These are phyloP conservation scores for Fraxinus angustifolia DNA, from an alignment of 305 asterid genomes.

Conservation along the genomic window DNA sequence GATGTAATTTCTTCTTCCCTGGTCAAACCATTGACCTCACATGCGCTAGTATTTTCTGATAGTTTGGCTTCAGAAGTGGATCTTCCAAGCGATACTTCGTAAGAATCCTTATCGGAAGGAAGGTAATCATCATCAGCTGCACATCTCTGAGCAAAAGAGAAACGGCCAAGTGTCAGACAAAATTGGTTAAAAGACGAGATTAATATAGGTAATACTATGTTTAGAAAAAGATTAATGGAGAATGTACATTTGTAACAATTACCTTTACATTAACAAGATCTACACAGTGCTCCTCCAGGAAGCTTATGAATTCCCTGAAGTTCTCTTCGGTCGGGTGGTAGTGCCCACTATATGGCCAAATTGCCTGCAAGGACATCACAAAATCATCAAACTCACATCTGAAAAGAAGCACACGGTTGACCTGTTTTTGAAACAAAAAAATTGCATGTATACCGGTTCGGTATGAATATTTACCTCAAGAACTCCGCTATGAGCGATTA, in stretches of 20 bases:
- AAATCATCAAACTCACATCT: not conserved
- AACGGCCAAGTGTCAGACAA: not conserved
- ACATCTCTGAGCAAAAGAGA: constrained; percentile 50
- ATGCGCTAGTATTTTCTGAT: constrained; percentile 19
- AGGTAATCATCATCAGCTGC: constrained; percentile 68
- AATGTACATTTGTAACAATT: not conserved
- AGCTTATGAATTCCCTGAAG: constrained; percentile 42
- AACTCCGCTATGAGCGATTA: constrained; percentile 40
- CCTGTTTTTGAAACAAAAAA: not conserved
- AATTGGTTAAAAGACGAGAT: not conserved
- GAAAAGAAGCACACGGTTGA: not conserved
- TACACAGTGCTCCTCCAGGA: constrained; percentile 45
- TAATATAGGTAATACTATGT: not conserved
- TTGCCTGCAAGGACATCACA: constrained; percentile 30
- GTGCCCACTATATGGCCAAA: constrained; percentile 61
- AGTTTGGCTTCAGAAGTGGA: constrained; percentile 17
- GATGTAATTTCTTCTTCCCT: constrained; percentile 20
- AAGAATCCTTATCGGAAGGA: constrained; percentile 27
- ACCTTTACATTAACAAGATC: constrained; percentile 48
- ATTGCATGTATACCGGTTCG: not conserved
- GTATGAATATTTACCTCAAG: constrained; percentile 31
- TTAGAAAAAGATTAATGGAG: not conserved
- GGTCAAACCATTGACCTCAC: constrained; percentile 16
- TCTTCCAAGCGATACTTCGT: constrained; percentile 30
- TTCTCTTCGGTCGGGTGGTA: constrained; percentile 57